These are phyloP conservation scores for Polygonum maritimum DNA, from an alignment of 148 eudicot genomes.

Conservation along the genomic window DNA sequence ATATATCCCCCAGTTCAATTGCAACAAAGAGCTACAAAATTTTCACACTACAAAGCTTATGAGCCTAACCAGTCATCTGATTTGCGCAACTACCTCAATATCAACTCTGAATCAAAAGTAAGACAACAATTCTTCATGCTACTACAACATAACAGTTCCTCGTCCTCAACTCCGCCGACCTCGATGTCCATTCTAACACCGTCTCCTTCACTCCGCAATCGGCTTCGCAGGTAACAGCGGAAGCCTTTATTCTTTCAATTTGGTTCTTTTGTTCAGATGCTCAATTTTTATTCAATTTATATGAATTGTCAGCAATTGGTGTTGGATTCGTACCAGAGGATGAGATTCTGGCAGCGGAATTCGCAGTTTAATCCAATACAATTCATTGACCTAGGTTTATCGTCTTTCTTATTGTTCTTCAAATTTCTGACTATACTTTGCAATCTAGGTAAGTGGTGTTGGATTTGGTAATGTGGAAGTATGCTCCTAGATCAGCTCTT, in stretches of 20 bases:
- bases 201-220: constrained; percentile 39
- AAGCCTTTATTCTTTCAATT: neutral
- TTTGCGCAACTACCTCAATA: neutral
- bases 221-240: constrained; percentile 32
- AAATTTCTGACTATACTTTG: too few species aligned
- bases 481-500: too few species aligned
- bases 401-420: too few species aligned
- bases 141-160: constrained; percentile 14
- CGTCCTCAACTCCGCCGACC: constrained; percentile 89
- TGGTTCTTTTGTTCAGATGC: neutral
- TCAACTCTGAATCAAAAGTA: constrained; percentile 21
- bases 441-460: too few species aligned
- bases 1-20: neutral
- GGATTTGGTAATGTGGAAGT: too few species aligned
- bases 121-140: neutral
- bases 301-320: constrained; percentile 46
- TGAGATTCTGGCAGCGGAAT: constrained; percentile 73
- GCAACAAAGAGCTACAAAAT: neutral
- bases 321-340: constrained; percentile 56
- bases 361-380: too few species aligned
- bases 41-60: neutral
- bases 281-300: constrained; percentile 5
- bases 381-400: too few species aligned
- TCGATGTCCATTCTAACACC: constrained; percentile 37
- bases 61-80: neutral